Evolutionary conservation across 2,329 filamentous ascomycete genomes (phyloP).

Genomic region (Teratosphaeria gauchensis): DNA sequence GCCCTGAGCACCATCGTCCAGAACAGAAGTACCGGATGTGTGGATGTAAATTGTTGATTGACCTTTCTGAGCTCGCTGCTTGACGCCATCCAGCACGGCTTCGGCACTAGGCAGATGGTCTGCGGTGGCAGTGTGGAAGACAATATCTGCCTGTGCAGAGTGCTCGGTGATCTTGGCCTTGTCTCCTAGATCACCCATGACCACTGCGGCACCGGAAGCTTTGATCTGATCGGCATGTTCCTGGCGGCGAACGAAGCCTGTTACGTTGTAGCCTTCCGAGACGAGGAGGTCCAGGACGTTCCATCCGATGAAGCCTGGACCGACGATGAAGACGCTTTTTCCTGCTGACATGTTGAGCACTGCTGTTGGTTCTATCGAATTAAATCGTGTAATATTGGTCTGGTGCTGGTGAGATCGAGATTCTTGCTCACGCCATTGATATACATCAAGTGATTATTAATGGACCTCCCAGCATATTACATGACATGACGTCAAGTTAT

Average conservation of each 20-base stretch:
- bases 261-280: constrained; percentile 29
- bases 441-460: no score
- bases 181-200: constrained; percentile 36
- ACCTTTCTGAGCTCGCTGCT: constrained; percentile 28
- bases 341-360: constrained; percentile 8
- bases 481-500: no score
- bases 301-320: constrained; percentile 41
- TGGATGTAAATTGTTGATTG: constrained; percentile 40
- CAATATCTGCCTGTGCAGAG: constrained; percentile 31
- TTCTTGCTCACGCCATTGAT: no score
- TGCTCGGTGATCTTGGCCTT: constrained; percentile 30
- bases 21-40: constrained; percentile 36
- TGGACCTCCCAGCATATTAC: no score
- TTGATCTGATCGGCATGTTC: constrained; percentile 29
- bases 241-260: constrained; percentile 33
- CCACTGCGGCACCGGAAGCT: constrained; percentile 28
- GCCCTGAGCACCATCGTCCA: constrained; percentile 31
- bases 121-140: constrained; percentile 42
- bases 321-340: constrained; percentile 34
- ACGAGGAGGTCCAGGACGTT: constrained; percentile 38
- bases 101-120: constrained; percentile 39
- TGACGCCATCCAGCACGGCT: constrained; percentile 37
- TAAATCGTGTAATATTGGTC: no score
- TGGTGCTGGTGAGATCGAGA: no score
- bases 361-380: no score